Evolutionary conservation across 1,139 yeast species (phyloP).

Genomic region (Keqinozyma sinolaborantium): DNA sequence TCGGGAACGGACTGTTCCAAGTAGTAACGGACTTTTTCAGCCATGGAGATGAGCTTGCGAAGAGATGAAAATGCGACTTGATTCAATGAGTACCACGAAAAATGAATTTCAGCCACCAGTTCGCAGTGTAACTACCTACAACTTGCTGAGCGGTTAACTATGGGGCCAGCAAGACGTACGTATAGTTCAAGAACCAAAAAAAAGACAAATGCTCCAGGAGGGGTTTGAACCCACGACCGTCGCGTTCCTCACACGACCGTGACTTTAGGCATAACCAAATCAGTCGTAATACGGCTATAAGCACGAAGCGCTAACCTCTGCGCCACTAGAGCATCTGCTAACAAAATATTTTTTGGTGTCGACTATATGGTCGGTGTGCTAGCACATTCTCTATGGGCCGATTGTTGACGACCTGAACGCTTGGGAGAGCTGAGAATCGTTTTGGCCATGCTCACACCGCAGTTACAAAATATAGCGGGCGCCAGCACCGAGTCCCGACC

Average conservation of each 20-base stretch:
- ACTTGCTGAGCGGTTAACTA: too few species aligned
- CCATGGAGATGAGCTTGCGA: conserved; percentile 35
- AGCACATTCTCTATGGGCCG: too few species aligned
- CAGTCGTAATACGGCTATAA: conserved; percentile 48
- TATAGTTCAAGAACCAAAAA: conserved; percentile 17
- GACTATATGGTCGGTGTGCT: neutral
- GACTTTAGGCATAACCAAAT: conserved; percentile 49
- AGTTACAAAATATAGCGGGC: too few species aligned
- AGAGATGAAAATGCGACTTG: conserved; percentile 2
- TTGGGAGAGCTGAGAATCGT: too few species aligned
- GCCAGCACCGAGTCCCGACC: too few species aligned
- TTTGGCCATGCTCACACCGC: too few species aligned
- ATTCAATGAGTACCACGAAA: too few species aligned
- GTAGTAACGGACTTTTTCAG: conserved; percentile 73
- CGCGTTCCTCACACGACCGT: conserved; percentile 59
- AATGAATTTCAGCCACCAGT: too few species aligned
- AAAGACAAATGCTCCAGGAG: conserved; percentile 50
- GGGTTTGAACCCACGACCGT: conserved; percentile 59
- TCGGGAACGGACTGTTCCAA: conserved; percentile 89
- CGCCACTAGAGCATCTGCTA: conserved; percentile 46
- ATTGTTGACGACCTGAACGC: too few species aligned
- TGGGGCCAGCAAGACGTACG: neutral
- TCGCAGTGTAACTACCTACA: too few species aligned
- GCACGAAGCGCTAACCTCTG: conserved; percentile 58
- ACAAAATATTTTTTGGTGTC: neutral